phyloP scores from a whole-genome alignment of 805 yeast genomes.

The Candida namnaoensis region DNA sequence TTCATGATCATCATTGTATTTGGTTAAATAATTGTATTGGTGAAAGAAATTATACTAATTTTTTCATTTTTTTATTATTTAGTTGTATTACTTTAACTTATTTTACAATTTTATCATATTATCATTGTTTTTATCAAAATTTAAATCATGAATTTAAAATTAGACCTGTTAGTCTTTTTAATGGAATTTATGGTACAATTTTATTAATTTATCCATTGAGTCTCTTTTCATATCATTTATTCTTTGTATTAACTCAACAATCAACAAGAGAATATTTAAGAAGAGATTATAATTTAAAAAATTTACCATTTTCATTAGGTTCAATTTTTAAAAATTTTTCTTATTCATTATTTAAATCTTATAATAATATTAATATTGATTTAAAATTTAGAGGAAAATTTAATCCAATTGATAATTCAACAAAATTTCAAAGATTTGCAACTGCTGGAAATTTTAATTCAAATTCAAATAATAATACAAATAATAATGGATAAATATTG shows the following conservation, averaged over 20 bases:
- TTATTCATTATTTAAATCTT: constrained; percentile 23
- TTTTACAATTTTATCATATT: constrained; percentile 22
- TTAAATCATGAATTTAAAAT: constrained; percentile 8
- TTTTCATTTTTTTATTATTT: constrained; percentile 39
- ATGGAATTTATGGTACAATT: constrained; percentile 40
- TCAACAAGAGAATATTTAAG: constrained; percentile 70
- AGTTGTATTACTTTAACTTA: constrained; percentile 21
- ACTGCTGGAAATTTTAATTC: too few relatives aligned
- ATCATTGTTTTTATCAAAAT: constrained; percentile 15
- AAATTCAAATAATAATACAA: too few relatives aligned
- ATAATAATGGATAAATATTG: too few relatives aligned
- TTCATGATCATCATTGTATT: constrained; percentile 64
- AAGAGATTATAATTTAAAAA: constrained; percentile 25
- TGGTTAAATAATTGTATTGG: constrained; percentile 77
- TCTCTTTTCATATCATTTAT: constrained; percentile 44
- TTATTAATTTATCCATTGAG: constrained; percentile 46
- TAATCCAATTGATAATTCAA: too few relatives aligned
- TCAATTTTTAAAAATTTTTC: constrained; percentile 22
- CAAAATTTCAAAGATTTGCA: too few relatives aligned
- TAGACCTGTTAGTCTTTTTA: too few relatives aligned
- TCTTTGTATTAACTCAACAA: constrained; percentile 44
- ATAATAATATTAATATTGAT: not conserved
- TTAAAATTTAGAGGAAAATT: not conserved
- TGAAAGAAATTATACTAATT: constrained; percentile 57
- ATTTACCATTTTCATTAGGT: constrained; percentile 26